Evolutionary conservation across 1,284 basidiomycete genomes (phyloP).

Genomic region (Trichosporon asahii): DNA sequence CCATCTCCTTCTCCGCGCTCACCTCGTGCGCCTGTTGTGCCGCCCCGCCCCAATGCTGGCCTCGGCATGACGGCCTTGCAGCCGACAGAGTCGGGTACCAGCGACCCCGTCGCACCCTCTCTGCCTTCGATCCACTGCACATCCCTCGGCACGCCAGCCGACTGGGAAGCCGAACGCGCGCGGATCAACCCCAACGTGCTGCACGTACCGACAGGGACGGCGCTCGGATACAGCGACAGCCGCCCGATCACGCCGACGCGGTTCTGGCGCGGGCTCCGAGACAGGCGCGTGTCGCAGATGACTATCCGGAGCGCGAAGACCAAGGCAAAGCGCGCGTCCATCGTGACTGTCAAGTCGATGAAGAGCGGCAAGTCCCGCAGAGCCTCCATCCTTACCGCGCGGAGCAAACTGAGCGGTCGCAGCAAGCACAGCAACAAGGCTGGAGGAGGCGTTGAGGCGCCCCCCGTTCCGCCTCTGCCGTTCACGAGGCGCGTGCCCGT

Average conservation of each 20-base stretch:
- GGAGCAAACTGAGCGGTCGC: background rate
- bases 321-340: constrained; percentile 1
- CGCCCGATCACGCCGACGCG: background rate
- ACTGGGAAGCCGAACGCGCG: background rate
- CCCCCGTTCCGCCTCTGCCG: background rate
- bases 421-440: background rate
- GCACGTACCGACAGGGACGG: background rate
- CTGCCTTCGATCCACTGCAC: background rate
- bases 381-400: background rate
- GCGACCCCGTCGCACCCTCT: background rate
- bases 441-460: background rate
- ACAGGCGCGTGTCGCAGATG: background rate
- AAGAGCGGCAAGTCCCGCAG: background rate
- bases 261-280: background rate
- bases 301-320: background rate
- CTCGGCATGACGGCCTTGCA: background rate
- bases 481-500: background rate
- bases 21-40: background rate
- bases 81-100: background rate
- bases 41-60: background rate
- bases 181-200: background rate
- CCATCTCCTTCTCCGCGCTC: background rate
- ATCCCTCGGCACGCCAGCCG: background rate
- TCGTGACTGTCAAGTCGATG: background rate
- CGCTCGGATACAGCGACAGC: background rate